Evolutionary conservation across 2,329 filamentous ascomycete species (phyloP), one percentile per base, ranked within the genome.

Genomic region (Phyllosticta citrichinensis): DNA sequence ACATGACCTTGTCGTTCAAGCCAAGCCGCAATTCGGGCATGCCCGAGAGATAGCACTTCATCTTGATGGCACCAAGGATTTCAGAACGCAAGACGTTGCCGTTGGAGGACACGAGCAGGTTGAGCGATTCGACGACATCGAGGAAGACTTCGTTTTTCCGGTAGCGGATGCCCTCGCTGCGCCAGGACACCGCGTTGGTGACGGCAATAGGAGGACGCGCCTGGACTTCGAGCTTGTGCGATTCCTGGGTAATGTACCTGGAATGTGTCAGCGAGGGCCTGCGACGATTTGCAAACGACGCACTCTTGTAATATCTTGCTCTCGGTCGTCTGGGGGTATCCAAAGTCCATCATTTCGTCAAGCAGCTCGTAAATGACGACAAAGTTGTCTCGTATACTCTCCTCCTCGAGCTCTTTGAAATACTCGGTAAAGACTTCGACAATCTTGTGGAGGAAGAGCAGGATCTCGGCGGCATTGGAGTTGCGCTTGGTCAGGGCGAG

Each of bases 281-380:
- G 19, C n/a, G 12, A n/a, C 20, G n/a, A 30, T 12, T 20, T 14
- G 54, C 58, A 24, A 52, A 51, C 47, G 58, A 61, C 75, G 68
- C 78, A 85, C 80, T 99, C 94, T 76, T 99, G 94, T 63, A 99
- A 80, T 74, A 99, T 99, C 83, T 99, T 99, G 74, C 86, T 90
- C 76, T 99, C 94, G 66, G 94, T 99, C 10, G 94, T 99, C 76
- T 99, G 94, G 5, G 94, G 94, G 75, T 99, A 97, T 65, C 94
- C 94, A 80, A 99, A 99, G 77, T 99, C 94, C 94, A 99, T 99
- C 94, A 99, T 99, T 80, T 99, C 94, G 73, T 99, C 94, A 65
- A 99, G 84, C 64, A 99, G 79, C 77, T 99, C 94, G 81, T 99
- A 99, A 71, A 99, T 99, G 72, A 99, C 87, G 75, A 99, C 94